These are phyloP conservation scores for Serendipita sp. DNA, from an alignment of 768 basidiomycete species.

Conservation along the genomic window DNA sequence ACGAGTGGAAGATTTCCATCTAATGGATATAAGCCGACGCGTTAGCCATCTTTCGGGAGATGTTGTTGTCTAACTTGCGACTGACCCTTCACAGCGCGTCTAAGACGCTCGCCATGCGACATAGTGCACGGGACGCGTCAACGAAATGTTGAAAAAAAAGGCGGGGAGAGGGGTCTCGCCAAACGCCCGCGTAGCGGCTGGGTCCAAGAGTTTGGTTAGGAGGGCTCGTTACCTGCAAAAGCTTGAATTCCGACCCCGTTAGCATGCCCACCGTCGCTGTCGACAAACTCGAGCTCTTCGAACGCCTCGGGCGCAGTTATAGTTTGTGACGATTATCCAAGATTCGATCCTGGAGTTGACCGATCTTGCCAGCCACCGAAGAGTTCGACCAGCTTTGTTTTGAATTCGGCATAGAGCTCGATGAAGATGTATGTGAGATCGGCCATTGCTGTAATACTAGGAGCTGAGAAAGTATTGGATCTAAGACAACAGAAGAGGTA, in stretches of 20 bases:
- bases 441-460: no score
- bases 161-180: not conserved
- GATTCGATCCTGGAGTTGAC: constrained; percentile 11
- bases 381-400: constrained; percentile 93
- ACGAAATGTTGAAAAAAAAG: not conserved
- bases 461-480: not conserved
- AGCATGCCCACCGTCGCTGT: constrained; percentile 88
- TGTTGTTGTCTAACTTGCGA: constrained; percentile 7
- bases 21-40: constrained; percentile 20
- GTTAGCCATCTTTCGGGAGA: constrained; percentile 1
- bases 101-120: constrained; percentile 55
- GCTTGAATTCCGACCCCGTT: not conserved
- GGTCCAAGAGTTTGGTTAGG: not conserved
- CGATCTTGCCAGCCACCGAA: constrained; percentile 49
- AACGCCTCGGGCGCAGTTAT: constrained; percentile 66
- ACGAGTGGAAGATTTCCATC: constrained; percentile 93
- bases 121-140: constrained; percentile 48
- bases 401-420: constrained; percentile 93
- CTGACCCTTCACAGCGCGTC: constrained; percentile 64
- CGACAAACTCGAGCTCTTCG: constrained; percentile 89
- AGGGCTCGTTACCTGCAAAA: not conserved
- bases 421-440: constrained; percentile 69
- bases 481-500: constrained; percentile 76
- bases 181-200: not conserved
- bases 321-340: constrained; percentile 29